Base-by-base conservation (phyloP, 2,329 filamentous ascomycete species). In the Fusarium abutilonis region DNA sequence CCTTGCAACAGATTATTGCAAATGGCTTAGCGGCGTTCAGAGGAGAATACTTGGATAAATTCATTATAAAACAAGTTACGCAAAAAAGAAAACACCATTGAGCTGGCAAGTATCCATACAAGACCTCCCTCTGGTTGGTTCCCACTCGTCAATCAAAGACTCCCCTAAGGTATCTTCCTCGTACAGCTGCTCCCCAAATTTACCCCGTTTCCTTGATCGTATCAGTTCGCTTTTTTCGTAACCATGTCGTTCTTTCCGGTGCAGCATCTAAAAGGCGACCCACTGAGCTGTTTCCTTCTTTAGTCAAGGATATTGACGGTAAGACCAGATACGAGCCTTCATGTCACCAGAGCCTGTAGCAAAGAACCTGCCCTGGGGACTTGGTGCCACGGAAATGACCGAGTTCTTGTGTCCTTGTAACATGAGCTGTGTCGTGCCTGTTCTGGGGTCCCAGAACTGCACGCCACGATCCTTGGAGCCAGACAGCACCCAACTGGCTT, bases 321-420 rank as follows among this genome's bases (percentile, higher is more conserved):
- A 97, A 70, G 90, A 93, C 95, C 95, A 99, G 79, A 99, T 98
- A 72, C 95, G 89, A 51, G 95, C 95, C 75, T 94, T 90, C 92
- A 96, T 96, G 75, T 99, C 95, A 71, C 95, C 95, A 68, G 93
- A 97, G 61, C 95, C 95, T 6, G 95, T 99, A 36, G 95, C 95
- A 74, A 99, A 99, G 74, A 92, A 89, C 64, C 88, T 87, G 56
- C 93, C 93, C 32, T 86, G 88, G 14, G 95, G 95, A 77, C 93
- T 96, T 19, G 95, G 95, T 1, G 95, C 94, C 48, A 99, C 95
- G 3, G 93, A 97, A 71, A 98, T 98, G 70, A 99, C 95, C 10
- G 92, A 97, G 79, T 98, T 98, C 84, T 98, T 98, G 76, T 99
- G 95, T 23, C 95, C 95, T 77, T 98, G 95, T 61, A 99, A 85